A percentile compares a stretch with the other conserved stretches of the same genome.
Conservation (phyloP, 352 stramenopile species). For the Phytopythium chamaehyphon region DNA sequence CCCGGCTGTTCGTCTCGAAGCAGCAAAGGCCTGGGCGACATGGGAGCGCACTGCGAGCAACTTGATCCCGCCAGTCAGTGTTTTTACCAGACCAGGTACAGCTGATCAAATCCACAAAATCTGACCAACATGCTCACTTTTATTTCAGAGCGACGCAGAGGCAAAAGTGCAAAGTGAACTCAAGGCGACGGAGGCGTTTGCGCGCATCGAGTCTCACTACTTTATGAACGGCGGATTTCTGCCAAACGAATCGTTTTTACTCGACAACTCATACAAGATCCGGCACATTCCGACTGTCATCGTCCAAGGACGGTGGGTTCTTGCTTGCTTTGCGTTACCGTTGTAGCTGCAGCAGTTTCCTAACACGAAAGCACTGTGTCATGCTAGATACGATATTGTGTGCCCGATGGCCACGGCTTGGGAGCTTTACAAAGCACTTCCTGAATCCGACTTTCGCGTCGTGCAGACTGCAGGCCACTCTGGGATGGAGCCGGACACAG, state of each 20-base stretch:
- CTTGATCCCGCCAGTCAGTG: constrained; percentile 57
- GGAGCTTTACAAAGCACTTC: constrained; percentile 64
- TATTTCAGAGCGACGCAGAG: constrained; percentile 37
- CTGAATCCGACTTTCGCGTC: constrained; percentile 42
- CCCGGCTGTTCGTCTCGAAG: constrained; percentile 67
- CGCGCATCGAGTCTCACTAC: constrained; percentile 93
- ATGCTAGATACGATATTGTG: constrained; percentile 70
- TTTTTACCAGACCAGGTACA: no score
- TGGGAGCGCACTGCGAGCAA: constrained; percentile 90
- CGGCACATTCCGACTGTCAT: constrained; percentile 91
- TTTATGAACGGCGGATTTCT: constrained; percentile 91
- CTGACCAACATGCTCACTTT: no score
- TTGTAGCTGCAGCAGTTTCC: constrained; percentile 44
- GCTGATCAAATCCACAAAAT: no score
- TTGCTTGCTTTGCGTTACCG: constrained; percentile 11
- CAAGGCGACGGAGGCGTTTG: constrained; percentile 89
- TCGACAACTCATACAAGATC: constrained; percentile 89
- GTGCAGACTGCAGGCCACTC: constrained; percentile 57
- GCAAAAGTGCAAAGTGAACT: constrained; percentile 73
- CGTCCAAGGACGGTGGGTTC: constrained; percentile 76
- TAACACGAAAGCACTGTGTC: constrained; percentile 43
- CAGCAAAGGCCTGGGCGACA: constrained; percentile 85
- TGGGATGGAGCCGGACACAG: constrained; percentile 38
- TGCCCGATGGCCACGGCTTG: constrained; percentile 68
- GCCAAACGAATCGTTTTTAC: constrained; percentile 79